Percentiles rank a stretch among this genome's conserved stretches.
phyloP scores from a whole-genome alignment of 1,284 basidiomycete genomes.

The Caloboletus firmus region DNA sequence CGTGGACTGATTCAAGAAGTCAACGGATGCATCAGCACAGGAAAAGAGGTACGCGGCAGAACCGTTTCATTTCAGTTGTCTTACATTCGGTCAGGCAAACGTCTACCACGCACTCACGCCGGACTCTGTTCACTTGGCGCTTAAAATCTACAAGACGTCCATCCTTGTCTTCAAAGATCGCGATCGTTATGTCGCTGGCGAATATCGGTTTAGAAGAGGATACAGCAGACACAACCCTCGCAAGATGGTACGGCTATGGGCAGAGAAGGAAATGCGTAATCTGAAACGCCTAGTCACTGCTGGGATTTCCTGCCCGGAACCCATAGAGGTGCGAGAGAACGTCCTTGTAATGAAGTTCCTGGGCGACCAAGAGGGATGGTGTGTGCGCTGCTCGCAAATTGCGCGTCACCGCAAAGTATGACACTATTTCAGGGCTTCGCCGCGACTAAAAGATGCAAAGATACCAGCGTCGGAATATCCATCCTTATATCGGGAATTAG shows the following conservation, averaged over 20 bases:
- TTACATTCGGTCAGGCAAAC: constrained; percentile 64
- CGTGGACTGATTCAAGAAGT: constrained; percentile 83
- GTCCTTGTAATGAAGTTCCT: constrained; percentile 97
- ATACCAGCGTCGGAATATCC: constrained; percentile 57
- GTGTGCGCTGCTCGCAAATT: constrained; percentile 30
- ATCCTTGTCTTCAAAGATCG: constrained; percentile 98
- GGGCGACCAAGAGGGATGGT: constrained; percentile 82
- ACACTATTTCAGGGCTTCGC: constrained; percentile 67
- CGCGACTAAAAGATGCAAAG: constrained; percentile 85
- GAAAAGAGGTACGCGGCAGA: constrained; percentile 78
- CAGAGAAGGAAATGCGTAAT: constrained; percentile 99
- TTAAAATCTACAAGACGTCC: constrained; percentile 99
- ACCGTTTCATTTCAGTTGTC: constrained; percentile 1
- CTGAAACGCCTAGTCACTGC: constrained; percentile 81
- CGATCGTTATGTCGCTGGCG: constrained; percentile 90
- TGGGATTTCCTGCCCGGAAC: constrained; percentile 84
- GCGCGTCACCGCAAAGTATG: constrained; percentile 6
- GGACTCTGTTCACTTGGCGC: constrained; percentile 67
- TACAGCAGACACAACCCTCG: constrained; percentile 93
- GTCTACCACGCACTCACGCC: constrained; percentile 86
- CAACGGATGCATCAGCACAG: constrained; percentile 92
- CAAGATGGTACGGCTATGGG: constrained; percentile 99
- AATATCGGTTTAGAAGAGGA: constrained; percentile 91
- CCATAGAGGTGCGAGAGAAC: constrained; percentile 93
- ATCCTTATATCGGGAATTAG: constrained; percentile 77